Conservation (phyloP, 2,329 filamentous ascomycete genomes). For the Davidsoniella australis region DNA sequence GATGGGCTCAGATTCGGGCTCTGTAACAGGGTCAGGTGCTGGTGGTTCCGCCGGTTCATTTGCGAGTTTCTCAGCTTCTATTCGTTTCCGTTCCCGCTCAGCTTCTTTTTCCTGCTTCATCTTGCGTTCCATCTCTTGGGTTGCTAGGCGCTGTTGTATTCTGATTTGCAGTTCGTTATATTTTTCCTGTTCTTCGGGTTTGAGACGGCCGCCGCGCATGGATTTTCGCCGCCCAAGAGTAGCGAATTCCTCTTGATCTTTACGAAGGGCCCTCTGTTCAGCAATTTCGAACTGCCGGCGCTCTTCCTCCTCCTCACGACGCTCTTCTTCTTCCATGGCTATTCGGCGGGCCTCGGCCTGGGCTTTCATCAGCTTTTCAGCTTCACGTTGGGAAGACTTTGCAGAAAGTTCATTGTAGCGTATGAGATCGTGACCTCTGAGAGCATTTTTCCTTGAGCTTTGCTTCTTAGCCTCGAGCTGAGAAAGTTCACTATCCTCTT, state of each 20-base stretch:
- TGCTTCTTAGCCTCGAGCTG: conserved; percentile 8
- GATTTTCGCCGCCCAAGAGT: conserved; percentile 2
- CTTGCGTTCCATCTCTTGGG: not conserved
- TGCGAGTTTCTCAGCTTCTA: not conserved
- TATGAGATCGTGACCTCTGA: conserved; percentile 2
- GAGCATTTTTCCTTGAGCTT: conserved; percentile 1
- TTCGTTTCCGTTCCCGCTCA: not conserved
- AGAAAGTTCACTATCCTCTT: conserved; percentile 9
- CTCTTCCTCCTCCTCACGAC: conserved; percentile 8
- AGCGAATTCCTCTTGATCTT: not conserved
- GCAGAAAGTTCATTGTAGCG: conserved; percentile 10
- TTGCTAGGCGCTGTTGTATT: not conserved
- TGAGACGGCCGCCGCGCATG: conserved; percentile 2
- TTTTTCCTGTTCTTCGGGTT: not conserved
- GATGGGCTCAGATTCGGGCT: conserved; percentile 9
- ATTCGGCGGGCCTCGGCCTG: conserved; percentile 6
- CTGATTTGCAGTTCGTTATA: not conserved
- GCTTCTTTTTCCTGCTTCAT: conserved; percentile 1
- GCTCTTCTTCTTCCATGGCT: conserved; percentile 7
- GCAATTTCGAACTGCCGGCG: conserved; percentile 5
- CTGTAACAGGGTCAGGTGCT: conserved; percentile 3
- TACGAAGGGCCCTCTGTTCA: not conserved
- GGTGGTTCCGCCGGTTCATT: not conserved
- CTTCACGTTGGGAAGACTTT: conserved; percentile 9
- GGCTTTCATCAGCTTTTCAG: conserved; percentile 6